Base-by-base conservation (phyloP, 768 basidiomycete genomes). In the Lepiota venenata region DNA sequence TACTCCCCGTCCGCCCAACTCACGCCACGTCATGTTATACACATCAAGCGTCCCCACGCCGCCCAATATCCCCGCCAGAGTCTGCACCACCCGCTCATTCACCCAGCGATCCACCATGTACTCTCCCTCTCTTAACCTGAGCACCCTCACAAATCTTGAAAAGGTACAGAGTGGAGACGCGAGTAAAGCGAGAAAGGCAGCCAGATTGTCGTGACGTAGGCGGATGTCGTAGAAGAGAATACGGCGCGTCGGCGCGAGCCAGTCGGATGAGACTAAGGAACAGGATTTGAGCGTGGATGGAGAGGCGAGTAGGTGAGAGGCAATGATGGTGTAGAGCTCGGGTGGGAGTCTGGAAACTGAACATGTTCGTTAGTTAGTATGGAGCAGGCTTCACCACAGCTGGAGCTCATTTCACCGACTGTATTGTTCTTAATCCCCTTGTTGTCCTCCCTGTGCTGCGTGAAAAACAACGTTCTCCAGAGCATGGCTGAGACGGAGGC, bases 71-170 rank as follows among this genome's bases (percentile, higher is more conserved):
- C 43, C 5, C 11, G 11, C 40, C 37, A 54, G 20, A 10, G 11
- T 32, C 22, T 22, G 25, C 3, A 54, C 6, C n/a, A 40, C 38
- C 2, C 37, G 22, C 4, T 37, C 44, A 32, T 32, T 32, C n/a
- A 54, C 47, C 52, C 52, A 54, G 12, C 52, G 20, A 35, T 54
- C 52, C 20, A 47, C 44, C 16, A 15, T 20, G 18, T 46, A 54
- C 36, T 54, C 52, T 2, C 52, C 52, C 15, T 54, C 52, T 14
- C 52, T 46, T 45, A 54, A 39, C 44, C 32, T 37, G 37, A 54
- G 21, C 25, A 45, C 44, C 37, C 22, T 38, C 38, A 54, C 52
- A 0, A 8, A 11, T 2, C 16, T 5, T 4, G 4, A 6, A 32
- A 54, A 47, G n/a, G 32, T 46, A 29, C 51, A 52, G 0, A 9